A percentile compares a stretch with the other conserved stretches of the same genome.
phyloP scores from a whole-genome alignment of 805 yeast species.

The Spencermartinsiella europaea region DNA sequence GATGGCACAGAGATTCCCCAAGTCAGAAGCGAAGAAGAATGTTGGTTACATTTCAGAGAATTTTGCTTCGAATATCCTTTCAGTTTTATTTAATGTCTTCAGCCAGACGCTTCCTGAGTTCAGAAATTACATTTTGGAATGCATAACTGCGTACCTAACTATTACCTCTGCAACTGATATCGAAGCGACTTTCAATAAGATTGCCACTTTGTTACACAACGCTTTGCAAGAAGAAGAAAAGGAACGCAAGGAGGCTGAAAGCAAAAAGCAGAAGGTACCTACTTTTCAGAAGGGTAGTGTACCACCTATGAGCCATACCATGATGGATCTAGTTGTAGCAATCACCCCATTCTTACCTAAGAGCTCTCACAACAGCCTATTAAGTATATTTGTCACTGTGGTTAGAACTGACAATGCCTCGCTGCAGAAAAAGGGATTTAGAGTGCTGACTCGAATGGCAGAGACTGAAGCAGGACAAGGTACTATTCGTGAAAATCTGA shows the following conservation, averaged over 20 bases:
- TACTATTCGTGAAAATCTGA: constrained; percentile 48
- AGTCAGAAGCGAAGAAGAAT: constrained; percentile 49
- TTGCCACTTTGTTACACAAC: constrained; percentile 69
- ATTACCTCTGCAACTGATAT: constrained; percentile 65
- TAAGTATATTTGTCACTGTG: constrained; percentile 71
- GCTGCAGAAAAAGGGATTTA: constrained; percentile 84
- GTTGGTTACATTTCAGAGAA: constrained; percentile 53
- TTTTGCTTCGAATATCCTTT: constrained; percentile 64
- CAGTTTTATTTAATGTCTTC: constrained; percentile 88
- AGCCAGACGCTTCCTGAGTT: constrained; percentile 82
- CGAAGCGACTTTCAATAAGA: constrained; percentile 73
- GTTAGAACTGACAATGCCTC: constrained; percentile 52
- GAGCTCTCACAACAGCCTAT: constrained; percentile 63
- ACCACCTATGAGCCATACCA: constrained; percentile 65
- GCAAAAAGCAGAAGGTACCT: constrained; percentile 29
- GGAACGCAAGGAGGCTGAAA: constrained; percentile 31
- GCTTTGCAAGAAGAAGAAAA: constrained; percentile 59
- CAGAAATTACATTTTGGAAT: constrained; percentile 78
- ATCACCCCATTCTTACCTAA: constrained; percentile 81
- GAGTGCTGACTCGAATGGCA: constrained; percentile 56
- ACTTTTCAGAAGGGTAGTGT: constrained; percentile 29
- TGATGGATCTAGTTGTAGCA: constrained; percentile 86
- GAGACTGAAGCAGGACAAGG: constrained; percentile 62
- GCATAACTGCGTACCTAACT: constrained; percentile 74
- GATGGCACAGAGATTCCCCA: constrained; percentile 57